phyloP scores from a whole-genome alignment of 345 rosid species.

The Bretschneidera sinensis region DNA sequence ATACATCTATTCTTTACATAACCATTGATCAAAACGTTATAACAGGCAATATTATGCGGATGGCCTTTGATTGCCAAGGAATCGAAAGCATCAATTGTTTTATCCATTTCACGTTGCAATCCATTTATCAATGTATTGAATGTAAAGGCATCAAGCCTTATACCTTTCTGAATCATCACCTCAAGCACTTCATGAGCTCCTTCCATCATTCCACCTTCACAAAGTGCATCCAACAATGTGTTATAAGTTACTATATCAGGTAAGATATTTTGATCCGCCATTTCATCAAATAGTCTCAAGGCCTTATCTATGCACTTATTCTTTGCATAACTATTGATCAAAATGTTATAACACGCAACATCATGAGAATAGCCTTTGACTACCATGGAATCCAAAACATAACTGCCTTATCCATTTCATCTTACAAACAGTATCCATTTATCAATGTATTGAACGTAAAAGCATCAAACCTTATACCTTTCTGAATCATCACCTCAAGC shows the following conservation, averaged over 20 bases:
- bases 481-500: too few species aligned
- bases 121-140: neutral
- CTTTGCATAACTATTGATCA: neutral
- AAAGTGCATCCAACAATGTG: neutral
- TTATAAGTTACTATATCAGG: slow-evolving; percentile 6
- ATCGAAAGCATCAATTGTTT: neutral
- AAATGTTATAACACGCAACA: too few species aligned
- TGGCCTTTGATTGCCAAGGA: neutral
- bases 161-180: slow-evolving; percentile 5
- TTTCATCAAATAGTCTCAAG: neutral
- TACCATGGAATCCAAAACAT: too few species aligned
- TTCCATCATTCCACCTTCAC: slow-evolving; percentile 7
- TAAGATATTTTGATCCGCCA: neutral
- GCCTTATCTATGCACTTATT: neutral
- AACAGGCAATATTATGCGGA: neutral
- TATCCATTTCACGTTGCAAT: neutral
- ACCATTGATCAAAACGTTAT: neutral
- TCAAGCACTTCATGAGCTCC: slow-evolving; percentile 6
- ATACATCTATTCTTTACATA: neutral
- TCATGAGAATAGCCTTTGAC: too few species aligned
- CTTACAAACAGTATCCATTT: too few species aligned
- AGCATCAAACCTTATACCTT: too few species aligned
- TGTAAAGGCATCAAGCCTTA: neutral
- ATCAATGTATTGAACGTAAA: too few species aligned
- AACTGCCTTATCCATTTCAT: too few species aligned